A percentile compares a stretch with the other conserved stretches of the same genome.
phyloP scores from a whole-genome alignment of 2,329 filamentous ascomycete genomes.

The Rhexocercosporidium sp. region DNA sequence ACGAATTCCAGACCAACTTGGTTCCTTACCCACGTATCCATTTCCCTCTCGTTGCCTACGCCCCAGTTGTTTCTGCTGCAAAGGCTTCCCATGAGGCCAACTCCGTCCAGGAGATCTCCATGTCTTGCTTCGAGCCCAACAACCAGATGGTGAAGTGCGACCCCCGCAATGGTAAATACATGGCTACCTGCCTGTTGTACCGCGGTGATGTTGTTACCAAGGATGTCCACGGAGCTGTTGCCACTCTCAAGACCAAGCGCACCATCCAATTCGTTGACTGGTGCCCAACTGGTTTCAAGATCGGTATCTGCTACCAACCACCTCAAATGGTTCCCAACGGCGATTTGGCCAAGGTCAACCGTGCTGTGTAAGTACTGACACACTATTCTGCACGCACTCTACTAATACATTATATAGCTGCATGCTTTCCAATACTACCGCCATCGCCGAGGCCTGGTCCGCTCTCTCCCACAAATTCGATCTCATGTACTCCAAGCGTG shows the following conservation, averaged over 20 bases:
- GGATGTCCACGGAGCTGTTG: slow-evolving; percentile 90
- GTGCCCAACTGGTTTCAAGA: slow-evolving; percentile 99
- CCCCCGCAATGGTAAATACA: slow-evolving; percentile 98
- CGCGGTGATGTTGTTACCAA: slow-evolving; percentile 98
- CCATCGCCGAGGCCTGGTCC: slow-evolving; percentile 97
- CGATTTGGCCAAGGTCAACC: slow-evolving; percentile 96
- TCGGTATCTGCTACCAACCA: slow-evolving; percentile 99
- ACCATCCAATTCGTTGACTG: slow-evolving; percentile 99
- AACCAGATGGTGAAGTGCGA: slow-evolving; percentile 99
- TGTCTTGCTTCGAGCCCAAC: slow-evolving; percentile 99
- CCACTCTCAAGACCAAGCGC: slow-evolving; percentile 98
- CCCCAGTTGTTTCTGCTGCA: slow-evolving; percentile 90
- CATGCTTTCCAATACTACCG: slow-evolving; percentile 99
- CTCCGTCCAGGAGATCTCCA: slow-evolving; percentile 97
- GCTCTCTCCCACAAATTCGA: slow-evolving; percentile 98
- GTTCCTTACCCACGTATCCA: slow-evolving; percentile 99
- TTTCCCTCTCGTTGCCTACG: slow-evolving; percentile 97
- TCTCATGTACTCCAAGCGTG: slow-evolving; percentile 99
- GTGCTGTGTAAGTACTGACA: slow-evolving; percentile 79
- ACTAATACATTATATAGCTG: slow-evolving; percentile 62
- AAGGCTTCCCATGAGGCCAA: slow-evolving; percentile 98
- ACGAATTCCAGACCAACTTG: slow-evolving; percentile 99
- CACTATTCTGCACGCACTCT: not conserved
- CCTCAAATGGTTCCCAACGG: slow-evolving; percentile 95
- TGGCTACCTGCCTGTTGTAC: slow-evolving; percentile 98